phyloP scores from a whole-genome alignment of 192 early-diverging fungal species.

The Endogone sp. region DNA sequence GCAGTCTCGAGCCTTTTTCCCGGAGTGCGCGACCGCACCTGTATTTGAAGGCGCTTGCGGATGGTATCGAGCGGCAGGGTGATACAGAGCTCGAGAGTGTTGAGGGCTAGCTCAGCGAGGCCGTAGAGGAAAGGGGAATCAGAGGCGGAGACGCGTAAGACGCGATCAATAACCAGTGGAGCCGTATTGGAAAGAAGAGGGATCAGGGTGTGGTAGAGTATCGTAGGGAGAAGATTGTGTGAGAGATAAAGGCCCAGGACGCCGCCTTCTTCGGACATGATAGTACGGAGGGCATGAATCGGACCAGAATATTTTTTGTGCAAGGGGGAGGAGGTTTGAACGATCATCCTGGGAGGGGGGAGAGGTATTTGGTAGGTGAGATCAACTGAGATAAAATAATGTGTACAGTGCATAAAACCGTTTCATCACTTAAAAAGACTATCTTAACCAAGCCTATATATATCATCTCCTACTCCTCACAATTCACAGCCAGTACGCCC shows the following conservation, averaged over 20 bases:
- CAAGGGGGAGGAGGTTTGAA: constrained; percentile 73
- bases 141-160: constrained; percentile 48
- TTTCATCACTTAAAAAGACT: too few species aligned
- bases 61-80: constrained; percentile 85
- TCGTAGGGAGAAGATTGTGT: constrained; percentile 69
- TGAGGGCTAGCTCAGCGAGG: constrained; percentile 58
- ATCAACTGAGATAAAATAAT: too few species aligned
- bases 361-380: too few species aligned
- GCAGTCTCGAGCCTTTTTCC: constrained; percentile 61
- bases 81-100: constrained; percentile 69
- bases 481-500: too few species aligned
- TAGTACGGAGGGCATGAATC: constrained; percentile 70
- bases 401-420: constrained; percentile 9
- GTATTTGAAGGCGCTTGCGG: constrained; percentile 79
- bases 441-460: too few species aligned
- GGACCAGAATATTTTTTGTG: constrained; percentile 81
- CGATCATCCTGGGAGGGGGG: constrained; percentile 66
- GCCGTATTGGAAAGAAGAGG: constrained; percentile 68
- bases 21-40: constrained; percentile 56
- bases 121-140: constrained; percentile 64
- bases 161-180: constrained; percentile 60
- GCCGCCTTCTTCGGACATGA: constrained; percentile 78
- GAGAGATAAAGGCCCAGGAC: constrained; percentile 63
- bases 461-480: too few species aligned
- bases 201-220: constrained; percentile 74